Percentiles rank a stretch among this genome's conserved stretches.
phyloP scores from a whole-genome alignment of 139 green algal species.

The Coelastrella sp. region DNA sequence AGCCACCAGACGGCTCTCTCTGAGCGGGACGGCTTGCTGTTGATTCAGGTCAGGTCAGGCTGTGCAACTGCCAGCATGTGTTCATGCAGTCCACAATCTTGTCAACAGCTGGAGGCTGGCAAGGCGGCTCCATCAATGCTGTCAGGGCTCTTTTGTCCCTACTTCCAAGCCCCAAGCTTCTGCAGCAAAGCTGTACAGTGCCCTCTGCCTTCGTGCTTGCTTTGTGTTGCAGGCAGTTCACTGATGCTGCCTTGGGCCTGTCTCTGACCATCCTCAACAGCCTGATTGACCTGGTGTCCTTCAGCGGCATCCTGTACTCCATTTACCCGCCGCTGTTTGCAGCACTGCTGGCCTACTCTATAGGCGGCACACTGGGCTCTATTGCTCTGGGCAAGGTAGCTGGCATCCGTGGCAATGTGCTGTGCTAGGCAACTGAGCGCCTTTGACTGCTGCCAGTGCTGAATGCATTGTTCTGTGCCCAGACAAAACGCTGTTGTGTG shows the following conservation, averaged over 20 bases:
- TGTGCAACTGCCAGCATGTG: too few relatives aligned
- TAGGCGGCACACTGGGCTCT: slow-evolving; percentile 90
- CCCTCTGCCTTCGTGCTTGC: background rate
- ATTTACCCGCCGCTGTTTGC: slow-evolving; percentile 99
- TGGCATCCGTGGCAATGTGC: background rate
- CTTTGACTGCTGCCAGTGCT: background rate
- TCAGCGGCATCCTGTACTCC: slow-evolving; percentile 94
- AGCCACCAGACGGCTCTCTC: background rate
- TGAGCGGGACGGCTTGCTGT: too few relatives aligned
- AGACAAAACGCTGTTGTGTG: background rate
- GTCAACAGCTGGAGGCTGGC: too few relatives aligned
- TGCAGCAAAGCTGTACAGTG: background rate
- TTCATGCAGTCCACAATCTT: too few relatives aligned
- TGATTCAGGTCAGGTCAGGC: too few relatives aligned
- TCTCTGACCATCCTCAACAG: slow-evolving; percentile 90
- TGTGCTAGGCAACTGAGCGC: background rate
- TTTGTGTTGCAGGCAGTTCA: slow-evolving; percentile 81
- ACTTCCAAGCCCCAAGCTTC: background rate
- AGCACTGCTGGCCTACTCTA: slow-evolving; percentile 91
- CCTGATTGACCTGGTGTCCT: slow-evolving; percentile 92
- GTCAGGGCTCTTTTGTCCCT: background rate
- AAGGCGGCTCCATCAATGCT: too few relatives aligned
- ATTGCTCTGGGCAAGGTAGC: slow-evolving; percentile 65
- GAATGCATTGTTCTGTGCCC: too few relatives aligned
- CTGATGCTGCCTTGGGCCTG: slow-evolving; percentile 87